Base-by-base conservation (phyloP, 176 grass and related monocot genomes). In the Themeda triandra region DNA sequence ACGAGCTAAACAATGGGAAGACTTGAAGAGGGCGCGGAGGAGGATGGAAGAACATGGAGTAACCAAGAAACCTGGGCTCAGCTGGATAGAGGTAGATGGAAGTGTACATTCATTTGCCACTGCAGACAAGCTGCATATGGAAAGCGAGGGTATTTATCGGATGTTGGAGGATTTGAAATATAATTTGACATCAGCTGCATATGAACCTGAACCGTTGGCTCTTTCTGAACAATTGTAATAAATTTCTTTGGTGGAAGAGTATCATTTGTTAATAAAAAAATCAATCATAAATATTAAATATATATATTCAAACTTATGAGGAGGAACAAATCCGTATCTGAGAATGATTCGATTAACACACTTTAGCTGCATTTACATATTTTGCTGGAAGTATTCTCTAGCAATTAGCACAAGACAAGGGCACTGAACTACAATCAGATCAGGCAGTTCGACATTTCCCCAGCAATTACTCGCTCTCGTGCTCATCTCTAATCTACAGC, bases 21-120 rank as follows among this genome's bases (percentile, higher is more conserved):
- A 93, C 19, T 83, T 80, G n/a, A 88, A 71, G 75, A 88, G 70
- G 80, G 83, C 79, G 10, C 87, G 92, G 69, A 79, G 39, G 41
- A 88, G 46, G 54, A 80, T 90, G 86, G 86, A 88, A 64, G 69
- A 76, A 42, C 41, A 63, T 27, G 58, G 75, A 23, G 88, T 83
- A 17, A 24, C 35, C 5, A 93, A 88, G 79, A 67, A 53, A 62
- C 88, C 92, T 62, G 88, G 88, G 13, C 86, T 88, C 5, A 88
- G 88, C 66, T 90, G 85, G 91, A 93, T 88, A 36, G 82, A 93
- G 69, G 10, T 87, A 46, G 85, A 93, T 79, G 82, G 85, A 37
- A 54, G 1, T 71, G 67, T 90, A 23, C 88, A 93, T 85, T 77
- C 81, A 21, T 92, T 92, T 82, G 73, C 51, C 32, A 87, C 58